Conservation (phyloP, 2,329 filamentous ascomycete genomes). For the Aaosphaeria pasadenensis region DNA sequence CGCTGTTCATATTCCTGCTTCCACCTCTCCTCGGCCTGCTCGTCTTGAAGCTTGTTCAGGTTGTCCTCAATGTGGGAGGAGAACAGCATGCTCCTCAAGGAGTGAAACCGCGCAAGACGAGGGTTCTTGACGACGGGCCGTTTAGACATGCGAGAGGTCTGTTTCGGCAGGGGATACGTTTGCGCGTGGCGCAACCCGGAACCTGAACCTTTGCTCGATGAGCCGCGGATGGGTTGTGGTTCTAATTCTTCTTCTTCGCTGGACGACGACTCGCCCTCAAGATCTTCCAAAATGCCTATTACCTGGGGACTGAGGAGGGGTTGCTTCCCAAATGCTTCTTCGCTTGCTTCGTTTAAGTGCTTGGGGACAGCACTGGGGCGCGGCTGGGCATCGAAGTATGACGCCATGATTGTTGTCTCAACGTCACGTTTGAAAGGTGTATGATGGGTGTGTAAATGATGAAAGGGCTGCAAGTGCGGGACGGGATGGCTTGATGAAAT, state of each 20-base stretch:
- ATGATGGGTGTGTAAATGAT: not conserved
- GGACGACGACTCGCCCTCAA: constrained; percentile 24
- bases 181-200: constrained; percentile 7
- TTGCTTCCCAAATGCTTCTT: constrained; percentile 11
- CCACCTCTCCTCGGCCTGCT: constrained; percentile 20
- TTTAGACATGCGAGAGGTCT: constrained; percentile 6
- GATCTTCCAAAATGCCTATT: constrained; percentile 24
- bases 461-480: not conserved
- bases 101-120: constrained; percentile 32
- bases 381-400: constrained; percentile 31
- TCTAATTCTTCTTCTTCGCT: constrained; percentile 8
- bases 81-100: constrained; percentile 32
- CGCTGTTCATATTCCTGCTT: constrained; percentile 24
- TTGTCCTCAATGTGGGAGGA: constrained; percentile 26
- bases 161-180: constrained; percentile 9
- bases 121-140: constrained; percentile 9
- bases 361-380: no score
- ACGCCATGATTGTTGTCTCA: constrained; percentile 18
- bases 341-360: constrained; percentile 9
- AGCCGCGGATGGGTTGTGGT: not conserved
- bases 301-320: constrained; percentile 29
- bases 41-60: constrained; percentile 18
- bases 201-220: not conserved
- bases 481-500: not conserved
- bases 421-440: not conserved